phyloP scores from a whole-genome alignment of 1,139 yeast species.

The Debaryomycetaceae sp. region DNA sequence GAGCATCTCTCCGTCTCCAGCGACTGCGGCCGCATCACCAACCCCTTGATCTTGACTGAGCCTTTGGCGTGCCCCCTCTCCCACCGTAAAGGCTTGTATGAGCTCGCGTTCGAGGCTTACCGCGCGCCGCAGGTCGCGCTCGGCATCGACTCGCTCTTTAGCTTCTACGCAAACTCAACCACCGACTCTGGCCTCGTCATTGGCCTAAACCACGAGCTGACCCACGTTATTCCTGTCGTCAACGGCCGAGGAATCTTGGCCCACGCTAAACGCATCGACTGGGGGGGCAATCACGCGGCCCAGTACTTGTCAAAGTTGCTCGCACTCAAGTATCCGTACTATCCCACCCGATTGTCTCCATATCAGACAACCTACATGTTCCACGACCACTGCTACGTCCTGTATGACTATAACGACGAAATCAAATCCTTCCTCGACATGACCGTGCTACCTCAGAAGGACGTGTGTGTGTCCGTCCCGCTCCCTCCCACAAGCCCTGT shows the following conservation, averaged over 20 bases:
- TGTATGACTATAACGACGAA: constrained; percentile 58
- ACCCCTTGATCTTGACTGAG: constrained; percentile 79
- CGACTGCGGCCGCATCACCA: constrained; percentile 42
- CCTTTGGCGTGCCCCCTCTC: constrained; percentile 57
- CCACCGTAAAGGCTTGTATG: constrained; percentile 69
- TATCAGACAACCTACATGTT: constrained; percentile 60
- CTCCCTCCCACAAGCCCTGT: constrained; percentile 37
- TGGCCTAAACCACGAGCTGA: constrained; percentile 74
- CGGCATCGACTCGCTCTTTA: constrained; percentile 76
- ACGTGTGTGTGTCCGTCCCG: constrained; percentile 77
- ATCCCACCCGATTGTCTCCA: constrained; percentile 61
- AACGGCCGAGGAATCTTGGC: constrained; percentile 53
- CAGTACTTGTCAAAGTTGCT: constrained; percentile 54
- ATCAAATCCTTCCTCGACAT: constrained; percentile 45
- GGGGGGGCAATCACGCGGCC: constrained; percentile 79
- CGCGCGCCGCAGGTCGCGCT: constrained; percentile 61
- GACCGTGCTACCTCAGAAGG: constrained; percentile 53
- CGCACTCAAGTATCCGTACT: constrained; percentile 80
- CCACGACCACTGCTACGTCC: constrained; percentile 70
- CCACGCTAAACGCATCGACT: constrained; percentile 73
- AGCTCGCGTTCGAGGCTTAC: constrained; percentile 74
- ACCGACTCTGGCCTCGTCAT: constrained; percentile 57
- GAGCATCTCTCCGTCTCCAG: constrained; percentile 64
- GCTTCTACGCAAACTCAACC: constrained; percentile 46
- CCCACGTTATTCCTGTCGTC: constrained; percentile 74